phyloP scores from a whole-genome alignment of 768 basidiomycete species.

The Asterophora lycoperdoides region DNA sequence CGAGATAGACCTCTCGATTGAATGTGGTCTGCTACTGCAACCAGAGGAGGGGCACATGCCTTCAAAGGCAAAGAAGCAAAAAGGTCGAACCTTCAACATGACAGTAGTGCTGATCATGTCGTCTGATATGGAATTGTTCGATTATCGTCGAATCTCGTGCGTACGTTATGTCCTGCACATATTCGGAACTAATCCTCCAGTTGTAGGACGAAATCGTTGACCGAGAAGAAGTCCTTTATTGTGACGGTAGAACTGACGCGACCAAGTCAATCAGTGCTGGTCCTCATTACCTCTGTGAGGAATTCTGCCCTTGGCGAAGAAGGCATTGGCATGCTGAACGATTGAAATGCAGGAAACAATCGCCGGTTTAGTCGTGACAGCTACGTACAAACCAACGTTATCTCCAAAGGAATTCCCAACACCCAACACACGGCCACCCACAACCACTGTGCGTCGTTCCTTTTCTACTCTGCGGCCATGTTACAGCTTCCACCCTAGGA shows the following conservation, averaged over 20 bases:
- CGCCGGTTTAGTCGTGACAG: constrained; percentile 57
- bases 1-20: constrained; percentile 49
- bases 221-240: constrained; percentile 53
- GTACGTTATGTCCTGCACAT: constrained; percentile 11
- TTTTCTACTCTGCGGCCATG: background rate
- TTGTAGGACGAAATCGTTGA: constrained; percentile 64
- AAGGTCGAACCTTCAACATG: constrained; percentile 46
- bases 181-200: background rate
- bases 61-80: constrained; percentile 41
- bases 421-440: constrained; percentile 67
- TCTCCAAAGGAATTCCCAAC: constrained; percentile 56
- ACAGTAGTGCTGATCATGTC: constrained; percentile 72
- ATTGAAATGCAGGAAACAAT: constrained; percentile 56
- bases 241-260: constrained; percentile 59
- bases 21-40: constrained; percentile 47
- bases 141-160: constrained; percentile 77
- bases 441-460: constrained; percentile 42
- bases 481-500: constrained; percentile 39
- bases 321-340: background rate
- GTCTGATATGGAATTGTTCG: constrained; percentile 70
- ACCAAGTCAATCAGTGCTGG: constrained; percentile 66
- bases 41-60: constrained; percentile 17
- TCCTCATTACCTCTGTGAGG: constrained; percentile 60
- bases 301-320: background rate
- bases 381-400: constrained; percentile 56